Percentiles rank a stretch among this genome's conserved stretches.
Conservation (phyloP, 2,329 filamentous ascomycete genomes). For the Colletotrichum tamarilloi region DNA sequence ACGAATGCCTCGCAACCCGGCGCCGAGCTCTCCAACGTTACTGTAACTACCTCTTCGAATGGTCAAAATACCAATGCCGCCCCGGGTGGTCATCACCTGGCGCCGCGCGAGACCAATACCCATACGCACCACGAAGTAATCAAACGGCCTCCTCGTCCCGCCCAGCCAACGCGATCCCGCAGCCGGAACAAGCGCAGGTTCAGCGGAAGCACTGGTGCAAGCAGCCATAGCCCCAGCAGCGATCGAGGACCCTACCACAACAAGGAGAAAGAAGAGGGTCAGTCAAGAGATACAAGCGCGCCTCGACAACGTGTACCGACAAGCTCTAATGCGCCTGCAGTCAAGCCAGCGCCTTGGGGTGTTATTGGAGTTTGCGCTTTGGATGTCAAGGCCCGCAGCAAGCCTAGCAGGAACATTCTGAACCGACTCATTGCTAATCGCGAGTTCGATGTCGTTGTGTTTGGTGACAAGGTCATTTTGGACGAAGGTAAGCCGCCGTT, state of each 20-base stretch:
- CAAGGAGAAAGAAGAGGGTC: slow-evolving; percentile 68
- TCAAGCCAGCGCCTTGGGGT: slow-evolving; percentile 69
- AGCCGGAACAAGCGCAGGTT: slow-evolving; percentile 80
- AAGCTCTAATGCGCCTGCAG: slow-evolving; percentile 47
- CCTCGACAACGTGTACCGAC: slow-evolving; percentile 33
- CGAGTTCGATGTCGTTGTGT: slow-evolving; percentile 97
- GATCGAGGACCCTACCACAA: slow-evolving; percentile 66
- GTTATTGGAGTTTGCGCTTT: slow-evolving; percentile 94
- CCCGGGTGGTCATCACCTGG: slow-evolving; percentile 58
- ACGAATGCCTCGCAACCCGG: slow-evolving; percentile 58
- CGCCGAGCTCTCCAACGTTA: slow-evolving; percentile 62
- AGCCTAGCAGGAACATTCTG: slow-evolving; percentile 95
- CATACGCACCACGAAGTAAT: slow-evolving; percentile 54
- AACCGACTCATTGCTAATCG: slow-evolving; percentile 90
- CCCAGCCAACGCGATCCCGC: slow-evolving; percentile 68
- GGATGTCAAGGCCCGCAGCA: slow-evolving; percentile 95
- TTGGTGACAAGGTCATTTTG: slow-evolving; percentile 98
- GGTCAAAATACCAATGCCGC: slow-evolving; percentile 48
- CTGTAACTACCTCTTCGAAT: slow-evolving; percentile 63
- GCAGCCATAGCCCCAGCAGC: slow-evolving; percentile 82
- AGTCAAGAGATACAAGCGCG: slow-evolving; percentile 39
- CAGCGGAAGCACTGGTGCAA: slow-evolving; percentile 84
- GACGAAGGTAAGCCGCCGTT: slow-evolving; percentile 74
- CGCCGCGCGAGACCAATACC: slow-evolving; percentile 49
- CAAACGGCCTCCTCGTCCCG: slow-evolving; percentile 44